Conservation (phyloP, 164 flowering plant species). For the Magnolia sinica region DNA sequence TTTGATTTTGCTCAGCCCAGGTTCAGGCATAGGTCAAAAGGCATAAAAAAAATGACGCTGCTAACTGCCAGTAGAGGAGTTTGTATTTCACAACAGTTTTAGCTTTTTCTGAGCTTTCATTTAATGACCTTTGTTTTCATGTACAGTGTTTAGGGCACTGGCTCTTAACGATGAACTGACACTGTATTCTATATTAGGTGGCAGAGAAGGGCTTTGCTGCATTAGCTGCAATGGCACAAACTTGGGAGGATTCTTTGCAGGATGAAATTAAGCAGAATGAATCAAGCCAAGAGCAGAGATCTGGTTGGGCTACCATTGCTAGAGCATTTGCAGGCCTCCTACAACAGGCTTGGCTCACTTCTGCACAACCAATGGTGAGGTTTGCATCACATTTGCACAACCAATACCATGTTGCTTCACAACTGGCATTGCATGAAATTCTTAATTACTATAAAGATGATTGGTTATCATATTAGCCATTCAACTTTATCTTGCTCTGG, state of each 20-base stretch:
- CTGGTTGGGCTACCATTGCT: constrained; percentile 40
- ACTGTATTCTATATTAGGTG: constrained; percentile 30
- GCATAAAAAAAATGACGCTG: too few species aligned
- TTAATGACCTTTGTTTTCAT: too few species aligned
- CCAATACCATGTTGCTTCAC: neutral
- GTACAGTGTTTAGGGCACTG: neutral
- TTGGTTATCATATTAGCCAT: neutral
- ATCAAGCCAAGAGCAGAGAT: constrained; percentile 31
- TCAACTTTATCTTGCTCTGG: neutral
- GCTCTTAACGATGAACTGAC: constrained; percentile 7
- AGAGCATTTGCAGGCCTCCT: constrained; percentile 55
- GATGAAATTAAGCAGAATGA: constrained; percentile 47
- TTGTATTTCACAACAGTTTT: too few species aligned
- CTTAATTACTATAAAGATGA: neutral
- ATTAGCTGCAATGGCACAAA: constrained; percentile 58
- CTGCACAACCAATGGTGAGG: constrained; percentile 35
- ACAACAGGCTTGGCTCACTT: constrained; percentile 62
- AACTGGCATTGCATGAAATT: neutral
- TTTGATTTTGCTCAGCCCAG: too few species aligned
- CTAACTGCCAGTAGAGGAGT: too few species aligned
- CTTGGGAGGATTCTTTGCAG: constrained; percentile 51
- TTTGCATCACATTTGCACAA: constrained; percentile 23
- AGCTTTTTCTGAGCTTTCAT: too few species aligned
- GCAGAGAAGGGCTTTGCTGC: constrained; percentile 66
- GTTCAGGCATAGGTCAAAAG: too few species aligned